Conservation (phyloP, 768 basidiomycete genomes). For the Lactarius tabidus region DNA sequence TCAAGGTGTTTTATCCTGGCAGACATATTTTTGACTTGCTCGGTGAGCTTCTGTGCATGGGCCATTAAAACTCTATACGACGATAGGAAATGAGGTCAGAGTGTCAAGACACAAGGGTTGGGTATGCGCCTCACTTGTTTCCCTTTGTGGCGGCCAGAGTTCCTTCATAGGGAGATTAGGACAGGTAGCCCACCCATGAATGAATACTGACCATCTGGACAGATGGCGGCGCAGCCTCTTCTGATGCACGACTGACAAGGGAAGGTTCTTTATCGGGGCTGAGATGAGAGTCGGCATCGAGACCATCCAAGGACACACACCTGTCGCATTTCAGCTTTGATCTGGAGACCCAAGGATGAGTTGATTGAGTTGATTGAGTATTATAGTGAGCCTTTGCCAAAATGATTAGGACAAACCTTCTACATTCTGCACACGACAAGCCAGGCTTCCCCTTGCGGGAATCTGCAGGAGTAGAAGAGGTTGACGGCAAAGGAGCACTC, state of each 20-base stretch:
- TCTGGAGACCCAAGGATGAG: slow-evolving; percentile 27
- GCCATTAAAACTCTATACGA: slow-evolving; percentile 46
- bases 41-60: slow-evolving; percentile 44
- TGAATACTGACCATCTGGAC: slow-evolving; percentile 42
- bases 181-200: background rate
- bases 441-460: slow-evolving; percentile 34
- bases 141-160: slow-evolving; percentile 52
- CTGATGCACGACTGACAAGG: slow-evolving; percentile 55
- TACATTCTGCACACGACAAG: slow-evolving; percentile 51
- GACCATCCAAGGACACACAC: slow-evolving; percentile 21
- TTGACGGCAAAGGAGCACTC: slow-evolving; percentile 11
- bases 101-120: background rate
- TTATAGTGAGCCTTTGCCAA: background rate
- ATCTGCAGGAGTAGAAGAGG: slow-evolving; percentile 12
- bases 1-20: slow-evolving; percentile 46
- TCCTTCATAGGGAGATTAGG: slow-evolving; percentile 30
- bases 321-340: slow-evolving; percentile 57
- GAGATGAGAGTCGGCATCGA: background rate
- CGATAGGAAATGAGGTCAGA: slow-evolving; percentile 6
- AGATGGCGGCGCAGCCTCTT: slow-evolving; percentile 49
- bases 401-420: slow-evolving; percentile 35
- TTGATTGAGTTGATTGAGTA: no score
- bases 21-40: slow-evolving; percentile 44
- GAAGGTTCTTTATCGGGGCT: slow-evolving; percentile 37
- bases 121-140: slow-evolving; percentile 43